phyloP scores from a whole-genome alignment of 108 stramenopile species.

The Skeletonema potamos region DNA sequence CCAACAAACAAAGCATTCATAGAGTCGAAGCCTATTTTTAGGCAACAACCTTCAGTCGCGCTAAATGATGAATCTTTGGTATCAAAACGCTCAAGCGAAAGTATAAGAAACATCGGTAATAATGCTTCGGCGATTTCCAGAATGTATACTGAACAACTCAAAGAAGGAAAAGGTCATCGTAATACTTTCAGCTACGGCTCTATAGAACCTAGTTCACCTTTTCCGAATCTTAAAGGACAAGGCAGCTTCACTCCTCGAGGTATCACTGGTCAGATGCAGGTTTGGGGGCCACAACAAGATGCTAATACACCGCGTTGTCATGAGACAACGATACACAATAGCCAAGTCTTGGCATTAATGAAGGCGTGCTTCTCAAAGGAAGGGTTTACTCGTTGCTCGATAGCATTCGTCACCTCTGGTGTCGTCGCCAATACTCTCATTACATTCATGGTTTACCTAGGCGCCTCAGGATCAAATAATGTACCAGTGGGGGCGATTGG shows the following conservation, averaged over 20 bases:
- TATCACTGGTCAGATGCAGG: neutral
- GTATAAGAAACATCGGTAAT: neutral
- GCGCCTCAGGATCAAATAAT: slow-evolving; percentile 63
- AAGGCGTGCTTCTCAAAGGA: slow-evolving; percentile 62
- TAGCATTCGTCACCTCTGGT: slow-evolving; percentile 69
- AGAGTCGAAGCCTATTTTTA: slow-evolving; percentile 11
- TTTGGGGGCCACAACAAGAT: slow-evolving; percentile 18
- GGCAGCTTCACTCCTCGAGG: neutral
- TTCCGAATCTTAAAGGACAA: slow-evolving; percentile 15
- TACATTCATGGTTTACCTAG: slow-evolving; percentile 78
- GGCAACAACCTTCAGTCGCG: neutral
- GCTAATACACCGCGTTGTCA: slow-evolving; percentile 61
- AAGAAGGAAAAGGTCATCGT: neutral
- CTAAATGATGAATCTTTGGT: neutral
- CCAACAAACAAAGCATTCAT: slow-evolving; percentile 56
- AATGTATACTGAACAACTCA: neutral
- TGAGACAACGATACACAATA: slow-evolving; percentile 68
- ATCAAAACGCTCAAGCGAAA: neutral
- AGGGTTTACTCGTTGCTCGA: slow-evolving; percentile 71
- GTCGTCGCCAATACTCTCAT: slow-evolving; percentile 82
- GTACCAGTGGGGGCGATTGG: slow-evolving; percentile 77
- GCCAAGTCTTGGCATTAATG: slow-evolving; percentile 65
- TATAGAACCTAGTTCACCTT: slow-evolving; percentile 3
- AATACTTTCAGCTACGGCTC: slow-evolving; percentile 2
- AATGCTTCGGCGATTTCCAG: neutral